Conservation (phyloP, 768 basidiomycete species). For the Mycena filopes region DNA sequence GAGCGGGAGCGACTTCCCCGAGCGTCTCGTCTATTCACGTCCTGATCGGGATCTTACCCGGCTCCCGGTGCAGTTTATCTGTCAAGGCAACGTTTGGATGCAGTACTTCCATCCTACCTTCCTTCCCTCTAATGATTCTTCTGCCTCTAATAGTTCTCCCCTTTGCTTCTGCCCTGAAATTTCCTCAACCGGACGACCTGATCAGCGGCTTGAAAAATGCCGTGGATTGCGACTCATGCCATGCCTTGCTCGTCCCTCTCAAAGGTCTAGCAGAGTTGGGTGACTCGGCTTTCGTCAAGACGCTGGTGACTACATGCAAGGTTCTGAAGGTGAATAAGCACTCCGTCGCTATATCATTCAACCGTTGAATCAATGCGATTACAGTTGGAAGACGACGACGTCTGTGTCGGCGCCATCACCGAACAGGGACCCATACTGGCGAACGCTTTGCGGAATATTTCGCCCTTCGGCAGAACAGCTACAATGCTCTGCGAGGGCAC, state of each 20-base stretch:
- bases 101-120: too few relatives aligned
- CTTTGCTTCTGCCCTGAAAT: background rate
- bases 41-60: too few relatives aligned
- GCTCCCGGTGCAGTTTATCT: too few relatives aligned
- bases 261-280: slow-evolving; percentile 59
- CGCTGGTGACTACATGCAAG: slow-evolving; percentile 58
- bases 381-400: slow-evolving; percentile 68
- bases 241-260: slow-evolving; percentile 59
- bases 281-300: slow-evolving; percentile 55
- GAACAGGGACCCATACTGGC: slow-evolving; percentile 69
- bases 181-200: slow-evolving; percentile 38
- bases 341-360: background rate
- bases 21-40: too few relatives aligned
- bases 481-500: slow-evolving; percentile 65
- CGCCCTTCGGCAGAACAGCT: slow-evolving; percentile 56
- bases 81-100: too few relatives aligned
- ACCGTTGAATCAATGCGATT: background rate
- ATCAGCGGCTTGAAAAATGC: slow-evolving; percentile 56
- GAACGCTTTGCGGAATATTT: slow-evolving; percentile 62
- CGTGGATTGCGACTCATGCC: slow-evolving; percentile 62
- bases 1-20: too few relatives aligned
- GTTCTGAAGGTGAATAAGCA: slow-evolving; percentile 49
- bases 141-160: slow-evolving; percentile 2
- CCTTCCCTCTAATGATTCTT: too few relatives aligned
- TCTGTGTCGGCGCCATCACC: slow-evolving; percentile 62